Evolutionary conservation across 306 rosid species (phyloP).

Genomic region (Prunus padus): DNA sequence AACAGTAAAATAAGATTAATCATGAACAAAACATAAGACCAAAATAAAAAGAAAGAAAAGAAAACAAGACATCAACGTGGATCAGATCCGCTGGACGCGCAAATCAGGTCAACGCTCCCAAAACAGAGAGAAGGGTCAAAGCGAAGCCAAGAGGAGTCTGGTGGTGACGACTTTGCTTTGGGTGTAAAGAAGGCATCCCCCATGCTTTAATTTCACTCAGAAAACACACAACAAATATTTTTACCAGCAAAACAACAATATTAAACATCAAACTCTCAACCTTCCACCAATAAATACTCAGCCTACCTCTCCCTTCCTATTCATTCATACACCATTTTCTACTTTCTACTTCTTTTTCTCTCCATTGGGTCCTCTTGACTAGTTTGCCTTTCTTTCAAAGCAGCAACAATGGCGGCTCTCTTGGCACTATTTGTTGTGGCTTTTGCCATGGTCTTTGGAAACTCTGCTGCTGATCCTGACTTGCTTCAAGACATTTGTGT

Average conservation of each 20-base stretch:
- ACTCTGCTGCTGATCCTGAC: slow-evolving; percentile 68
- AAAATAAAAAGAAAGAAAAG: too few relatives aligned
- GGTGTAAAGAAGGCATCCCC: slow-evolving; percentile 27
- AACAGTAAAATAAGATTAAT: not conserved
- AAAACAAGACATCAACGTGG: not conserved
- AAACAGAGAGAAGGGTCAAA: not conserved
- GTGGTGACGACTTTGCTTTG: slow-evolving; percentile 26
- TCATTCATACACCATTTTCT: not conserved
- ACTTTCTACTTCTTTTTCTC: not conserved
- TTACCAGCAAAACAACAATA: not conserved
- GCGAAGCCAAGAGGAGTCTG: not conserved
- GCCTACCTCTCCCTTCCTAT: not conserved
- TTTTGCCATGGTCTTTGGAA: slow-evolving; percentile 38
- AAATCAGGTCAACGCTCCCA: slow-evolving; percentile 2
- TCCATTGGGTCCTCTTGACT: not conserved
- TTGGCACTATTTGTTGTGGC: slow-evolving; percentile 28
- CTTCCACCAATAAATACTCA: not conserved
- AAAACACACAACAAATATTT: not conserved
- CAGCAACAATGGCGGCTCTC: slow-evolving; percentile 33
- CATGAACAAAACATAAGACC: not conserved
- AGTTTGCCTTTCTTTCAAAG: not conserved
- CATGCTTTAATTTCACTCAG: slow-evolving; percentile 34
- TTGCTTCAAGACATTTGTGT: slow-evolving; percentile 86
- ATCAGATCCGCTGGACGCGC: not conserved
- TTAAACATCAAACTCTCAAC: not conserved